Evolutionary conservation across 1,139 yeast species (phyloP), one percentile per base, ranked within the genome.

Genomic region (Arxiozyma heterogenica): DNA sequence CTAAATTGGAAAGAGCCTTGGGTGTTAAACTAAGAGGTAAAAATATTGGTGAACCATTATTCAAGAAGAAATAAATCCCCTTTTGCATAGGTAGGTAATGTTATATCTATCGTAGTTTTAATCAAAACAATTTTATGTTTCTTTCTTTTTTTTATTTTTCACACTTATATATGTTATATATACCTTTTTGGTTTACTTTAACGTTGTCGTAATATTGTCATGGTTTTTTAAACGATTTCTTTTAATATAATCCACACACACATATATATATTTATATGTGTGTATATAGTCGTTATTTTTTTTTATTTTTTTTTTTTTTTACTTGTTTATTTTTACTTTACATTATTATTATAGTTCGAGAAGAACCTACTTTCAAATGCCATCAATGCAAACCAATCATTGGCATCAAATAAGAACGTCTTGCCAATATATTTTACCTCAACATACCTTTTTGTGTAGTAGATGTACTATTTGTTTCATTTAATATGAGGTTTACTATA

Each of bases 21-120:
- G 98, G 98, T 62, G 86, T 93, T 61, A 93, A 90, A 76, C 82
- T 93, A 70, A 83, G 98, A 76, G 98, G 98, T 66, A 90, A 91
- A 77, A 86, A 84, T 73, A 87, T 93, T 65, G 98, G 98, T 59
- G 83, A 84, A 66, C 96, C 98, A 47, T n/a, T 78, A 63, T 72
- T 71, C 52, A 72, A 72, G 66, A 72, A 72, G 66, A 71, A 71
- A 60, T 68, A 61, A 51, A 4, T 21, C 23, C n/a, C 9, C 21
- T 23, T 23, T 34, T 15, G 38, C 39, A 34, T 34, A 34, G 39
- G n/a, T 34, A 34, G 39, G 4, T 34, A 34, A 41, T 20, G 18
- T 39, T 34, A 12, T 12, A 34, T 34, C 39, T 12, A 34, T 34
- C 39, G n/a, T 34, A 34, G n/a, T 34, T 27, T 27, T 27, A 27